Base-by-base conservation (phyloP, 306 rosid species). In the Calophaca sinica region DNA sequence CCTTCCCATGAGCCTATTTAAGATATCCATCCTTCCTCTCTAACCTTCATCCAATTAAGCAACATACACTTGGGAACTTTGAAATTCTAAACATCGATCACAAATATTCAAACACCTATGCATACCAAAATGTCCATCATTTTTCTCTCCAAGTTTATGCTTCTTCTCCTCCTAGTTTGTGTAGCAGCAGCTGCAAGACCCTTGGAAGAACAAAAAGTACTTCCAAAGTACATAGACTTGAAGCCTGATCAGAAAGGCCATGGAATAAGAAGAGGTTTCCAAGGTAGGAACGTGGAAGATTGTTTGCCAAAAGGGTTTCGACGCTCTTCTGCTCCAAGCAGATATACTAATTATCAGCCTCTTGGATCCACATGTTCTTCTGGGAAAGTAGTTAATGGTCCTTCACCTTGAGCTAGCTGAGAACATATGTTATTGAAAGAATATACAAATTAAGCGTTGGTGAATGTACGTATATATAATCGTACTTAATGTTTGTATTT, bases 221-320 rank as follows among this genome's bases (percentile, higher is more conserved):
- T n/a, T 67, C 75, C 86, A 7, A 73, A 33, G 54, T 77, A 79
- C 44, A 68, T 35, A 26, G 63, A 79, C 45, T 44, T 89, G 53
- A 84, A 80, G 82, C 82, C 88, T 35, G 20, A 20, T 20, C 26
- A 66, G 26, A 60, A 75, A 71, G 85, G 63, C 5, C 49, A 64
- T 51, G 86, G 58, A 33, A 51, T 3, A 8, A 31, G 2, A 10
- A 49, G 26, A 28, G 51, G 7, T 12, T 72, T 20, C 26, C 26
- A 3, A 70, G 73, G 64, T 42, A 46, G 9, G 15, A 41, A 38
- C 2, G 79, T 91, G 75, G 86, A 87, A 75, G 87, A 74, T 55
- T 84, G 94, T 74, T 68, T 89, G 78, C 97, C 94, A 0, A 91
- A 89, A 76, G 94, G 89, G 65, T 42, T 67, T 78, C 76, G 70